Evolutionary conservation across 768 basidiomycete genomes (phyloP), one percentile per base, ranked within the genome.

Genomic region (Mycena albidolilacea): DNA sequence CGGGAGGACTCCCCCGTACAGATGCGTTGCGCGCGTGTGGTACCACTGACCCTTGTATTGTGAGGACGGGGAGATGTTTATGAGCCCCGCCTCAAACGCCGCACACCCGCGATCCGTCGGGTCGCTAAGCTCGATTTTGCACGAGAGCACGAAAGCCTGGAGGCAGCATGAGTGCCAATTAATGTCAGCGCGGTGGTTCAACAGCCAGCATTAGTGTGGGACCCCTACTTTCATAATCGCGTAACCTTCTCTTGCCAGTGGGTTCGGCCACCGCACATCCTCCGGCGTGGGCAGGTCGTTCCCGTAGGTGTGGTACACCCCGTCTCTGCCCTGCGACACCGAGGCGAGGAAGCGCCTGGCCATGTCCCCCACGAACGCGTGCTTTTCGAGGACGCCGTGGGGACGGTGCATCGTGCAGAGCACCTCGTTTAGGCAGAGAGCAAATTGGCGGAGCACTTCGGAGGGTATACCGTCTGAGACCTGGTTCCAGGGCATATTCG

Each of bases 301-400:
- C 10, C 11, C 60, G 50, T n/a, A 46, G 19, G 0, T 1, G 14
- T 70, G 62, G 17, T 64, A 58, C 1, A 15, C 17, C 23, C 62
- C 48, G 7, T 30, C 57, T 39, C 17, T 17, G n/a, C 70, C 38
- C 35, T 43, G 46, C 4, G 21, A 7, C 11, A 64, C 59, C 1
- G 15, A 30, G 64, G 64, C 64, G 39, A 65, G 57, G n/a, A 71
- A 41, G 14, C 48, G 39, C 5, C n/a, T 6, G 1, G 64, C 64
- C 57, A 65, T 65, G 17, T 30, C 30, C 9, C 39, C 64, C 3
- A 19, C 21, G 23, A 71, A 71, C 38, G 70, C 70, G 19, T 71
- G 61, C 9, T 54, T 52, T 15, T 15, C 44, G 23, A 71, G 4
- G 38, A 50, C n/a, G 9, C 39, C 38, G 5, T 21, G 7, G 38